Percentiles rank a stretch among this genome's conserved stretches.
phyloP scores from a whole-genome alignment of 2,329 filamentous ascomycete species.

The Tricladium varicosporioides region DNA sequence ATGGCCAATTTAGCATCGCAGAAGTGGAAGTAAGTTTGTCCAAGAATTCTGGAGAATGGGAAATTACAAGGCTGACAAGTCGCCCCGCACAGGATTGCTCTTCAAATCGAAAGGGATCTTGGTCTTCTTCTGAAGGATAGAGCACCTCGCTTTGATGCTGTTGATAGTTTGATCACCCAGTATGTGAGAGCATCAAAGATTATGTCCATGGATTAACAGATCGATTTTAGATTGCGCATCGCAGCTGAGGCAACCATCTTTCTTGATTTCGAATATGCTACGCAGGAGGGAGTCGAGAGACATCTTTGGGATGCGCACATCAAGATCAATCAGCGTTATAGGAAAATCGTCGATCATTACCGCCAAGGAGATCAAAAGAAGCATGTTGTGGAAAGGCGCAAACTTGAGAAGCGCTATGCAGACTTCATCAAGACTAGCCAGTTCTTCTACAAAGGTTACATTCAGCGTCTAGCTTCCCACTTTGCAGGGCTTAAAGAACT shows the following conservation, averaged over 20 bases:
- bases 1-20: constrained; percentile 40
- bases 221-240: constrained; percentile 37
- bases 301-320: constrained; percentile 78
- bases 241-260: constrained; percentile 72
- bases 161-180: constrained; percentile 37
- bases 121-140: constrained; percentile 46
- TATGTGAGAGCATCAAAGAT: constrained; percentile 7
- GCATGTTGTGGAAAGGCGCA: constrained; percentile 64
- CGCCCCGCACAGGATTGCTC: constrained; percentile 35
- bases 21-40: constrained; percentile 49
- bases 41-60: not conserved
- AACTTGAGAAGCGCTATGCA: constrained; percentile 77
- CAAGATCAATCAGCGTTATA: constrained; percentile 75
- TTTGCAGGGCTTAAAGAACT: constrained; percentile 41
- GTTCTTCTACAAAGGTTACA: constrained; percentile 83
- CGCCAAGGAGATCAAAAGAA: constrained; percentile 42
- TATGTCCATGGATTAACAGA: too few species aligned
- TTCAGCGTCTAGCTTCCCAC: constrained; percentile 69
- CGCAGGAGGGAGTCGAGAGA: constrained; percentile 61
- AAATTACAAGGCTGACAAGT: constrained; percentile 16
- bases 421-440: constrained; percentile 85
- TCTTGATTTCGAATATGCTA: constrained; percentile 66
- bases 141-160: constrained; percentile 46
- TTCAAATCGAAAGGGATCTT: constrained; percentile 48
- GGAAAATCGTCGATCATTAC: constrained; percentile 62